Conservation (phyloP, 73 alveolate species). For the Paraurostyla sp. region DNA sequence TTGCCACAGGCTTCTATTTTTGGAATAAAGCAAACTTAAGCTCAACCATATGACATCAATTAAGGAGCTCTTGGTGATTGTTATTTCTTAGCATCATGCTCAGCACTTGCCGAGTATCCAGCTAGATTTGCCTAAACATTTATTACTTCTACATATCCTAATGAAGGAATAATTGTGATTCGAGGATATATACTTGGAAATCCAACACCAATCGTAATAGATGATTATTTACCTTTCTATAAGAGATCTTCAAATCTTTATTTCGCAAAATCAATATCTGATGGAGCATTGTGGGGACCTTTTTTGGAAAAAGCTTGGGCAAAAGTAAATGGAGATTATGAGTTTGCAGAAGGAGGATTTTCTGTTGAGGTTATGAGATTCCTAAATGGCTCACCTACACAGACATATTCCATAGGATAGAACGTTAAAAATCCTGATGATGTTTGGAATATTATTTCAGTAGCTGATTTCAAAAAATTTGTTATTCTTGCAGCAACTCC, state of each 20-base stretch:
- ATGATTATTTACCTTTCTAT: slow-evolving; percentile 1
- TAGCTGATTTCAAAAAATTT: not conserved
- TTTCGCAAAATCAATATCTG: not conserved
- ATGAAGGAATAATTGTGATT: not conserved
- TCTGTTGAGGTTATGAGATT: not conserved
- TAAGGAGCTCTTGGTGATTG: slow-evolving; percentile 10
- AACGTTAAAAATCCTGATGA: not conserved
- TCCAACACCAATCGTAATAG: not conserved
- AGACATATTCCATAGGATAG: not conserved
- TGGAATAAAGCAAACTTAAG: not conserved
- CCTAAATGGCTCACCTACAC: not conserved
- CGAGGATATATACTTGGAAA: not conserved
- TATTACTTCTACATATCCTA: not conserved
- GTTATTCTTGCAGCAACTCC: not conserved
- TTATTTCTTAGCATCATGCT: not conserved
- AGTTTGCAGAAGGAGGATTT: not conserved
- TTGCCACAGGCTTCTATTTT: not conserved
- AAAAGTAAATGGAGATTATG: not conserved
- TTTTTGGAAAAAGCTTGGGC: slow-evolving; percentile 23
- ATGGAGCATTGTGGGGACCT: not conserved
- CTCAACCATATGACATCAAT: not conserved
- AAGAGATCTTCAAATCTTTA: not conserved
- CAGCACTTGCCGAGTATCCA: not conserved
- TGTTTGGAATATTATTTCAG: not conserved
- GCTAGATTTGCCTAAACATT: not conserved